Base-by-base conservation (phyloP, 177 flowering plant genomes). In the Vitis hybrid region DNA sequence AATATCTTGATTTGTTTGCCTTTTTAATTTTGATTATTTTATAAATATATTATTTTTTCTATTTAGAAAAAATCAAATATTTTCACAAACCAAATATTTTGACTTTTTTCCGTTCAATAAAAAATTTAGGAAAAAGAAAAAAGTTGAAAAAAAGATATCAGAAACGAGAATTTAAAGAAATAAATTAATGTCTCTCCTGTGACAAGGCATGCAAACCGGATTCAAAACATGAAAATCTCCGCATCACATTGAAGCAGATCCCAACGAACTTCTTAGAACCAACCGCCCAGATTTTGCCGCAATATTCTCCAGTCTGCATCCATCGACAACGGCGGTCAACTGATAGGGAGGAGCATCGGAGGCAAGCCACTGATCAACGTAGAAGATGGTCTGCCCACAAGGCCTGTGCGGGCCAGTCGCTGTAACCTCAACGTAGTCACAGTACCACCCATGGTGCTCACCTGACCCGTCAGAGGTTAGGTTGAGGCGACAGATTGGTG, bases 391-490 rank as follows among this genome's bases (percentile, higher is more conserved):
- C 71, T 87, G 83, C 32, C 70, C 59, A 56, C 95, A 90, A 1
- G 8, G 51, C 52, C n/a, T 80, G 65, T 89, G 88, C 6, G 84
- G 82, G 13, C 91, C 91, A 15, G 93, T 81, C 23, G 84, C 66
- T 0, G 93, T 87, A 32, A 90, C 89, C 76, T 89, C 88, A 12
- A 90, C 73, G 66, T 85, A 87, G 19, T 87, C 79, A 21, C 83
- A 80, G 71, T 72, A 89, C 95, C 95, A 90, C 5, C 93, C 86
- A 15, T 75, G 91, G 76, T 83, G 87, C 3, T 51, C 7, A 1
- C 94, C 91, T 0, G 83, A 60, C 0, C 93, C 94, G 68, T 90
- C 90, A 3, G 93, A 89, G 19, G 88, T 87, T 12, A 91, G 66
- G 69, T 87, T 85, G 45, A 91, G 81, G 2, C 75, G 54, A 79